Conservation (phyloP, 2,329 filamentous ascomycete species). For the Pestalotiopsis sp. region DNA sequence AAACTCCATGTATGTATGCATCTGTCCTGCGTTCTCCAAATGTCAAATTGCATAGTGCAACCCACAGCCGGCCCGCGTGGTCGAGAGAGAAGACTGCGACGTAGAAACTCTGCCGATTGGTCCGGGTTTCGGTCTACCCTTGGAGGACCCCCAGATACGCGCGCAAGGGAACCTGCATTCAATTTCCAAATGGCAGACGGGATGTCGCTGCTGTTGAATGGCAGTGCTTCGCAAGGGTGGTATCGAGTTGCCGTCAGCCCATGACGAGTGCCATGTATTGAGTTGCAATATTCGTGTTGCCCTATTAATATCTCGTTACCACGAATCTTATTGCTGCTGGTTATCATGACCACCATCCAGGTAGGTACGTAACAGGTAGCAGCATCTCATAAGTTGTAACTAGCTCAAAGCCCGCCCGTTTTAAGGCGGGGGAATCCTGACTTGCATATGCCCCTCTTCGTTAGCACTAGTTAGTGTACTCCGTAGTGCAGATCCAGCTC, state of each 20-base stretch:
- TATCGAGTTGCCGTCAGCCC: background rate
- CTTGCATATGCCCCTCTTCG: slow-evolving; percentile 1
- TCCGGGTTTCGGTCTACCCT: background rate
- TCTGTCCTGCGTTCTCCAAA: background rate
- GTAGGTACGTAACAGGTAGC: background rate
- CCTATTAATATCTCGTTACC: background rate
- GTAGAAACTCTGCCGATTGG: slow-evolving; percentile 5
- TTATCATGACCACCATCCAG: background rate
- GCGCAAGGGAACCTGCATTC: slow-evolving; percentile 3
- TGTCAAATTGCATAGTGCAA: slow-evolving; percentile 5
- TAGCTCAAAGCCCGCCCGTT: background rate
- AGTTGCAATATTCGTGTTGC: background rate
- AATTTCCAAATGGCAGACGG: background rate
- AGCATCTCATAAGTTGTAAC: background rate
- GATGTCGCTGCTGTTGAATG: background rate
- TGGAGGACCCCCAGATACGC: slow-evolving; percentile 1
- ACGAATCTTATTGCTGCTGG: background rate
- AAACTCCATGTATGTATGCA: background rate
- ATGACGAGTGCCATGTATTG: background rate
- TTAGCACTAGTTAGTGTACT: background rate
- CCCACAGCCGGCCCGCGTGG: slow-evolving; percentile 7
- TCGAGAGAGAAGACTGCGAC: background rate
- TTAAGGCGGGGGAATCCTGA: background rate
- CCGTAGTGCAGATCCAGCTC: background rate
- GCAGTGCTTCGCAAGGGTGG: background rate